Conservation (phyloP, 108 stramenopile species). For the Phaeodactylum tricornutum region DNA sequence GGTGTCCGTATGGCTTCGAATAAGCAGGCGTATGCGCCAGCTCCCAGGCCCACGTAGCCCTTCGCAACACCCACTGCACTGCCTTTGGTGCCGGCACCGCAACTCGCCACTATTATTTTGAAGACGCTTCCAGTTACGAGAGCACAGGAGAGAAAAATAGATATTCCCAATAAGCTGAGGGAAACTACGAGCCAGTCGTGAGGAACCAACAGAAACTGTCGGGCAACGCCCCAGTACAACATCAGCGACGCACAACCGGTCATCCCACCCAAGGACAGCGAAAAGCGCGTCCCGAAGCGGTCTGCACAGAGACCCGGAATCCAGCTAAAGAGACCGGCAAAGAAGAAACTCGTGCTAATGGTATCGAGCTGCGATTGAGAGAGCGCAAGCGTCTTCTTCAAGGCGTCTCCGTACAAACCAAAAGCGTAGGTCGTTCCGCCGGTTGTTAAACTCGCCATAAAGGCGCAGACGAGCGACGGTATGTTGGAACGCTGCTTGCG, state of each 20-base stretch:
- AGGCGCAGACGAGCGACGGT: conserved; percentile 43
- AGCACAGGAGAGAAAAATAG: conserved; percentile 57
- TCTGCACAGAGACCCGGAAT: conserved; percentile 65
- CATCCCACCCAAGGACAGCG: conserved; percentile 46
- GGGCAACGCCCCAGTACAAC: conserved; percentile 56
- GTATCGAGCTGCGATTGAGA: conserved; percentile 69
- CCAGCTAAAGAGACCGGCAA: conserved; percentile 66
- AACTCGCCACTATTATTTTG: conserved; percentile 59
- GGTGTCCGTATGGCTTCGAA: conserved; percentile 43
- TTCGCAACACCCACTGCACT: conserved; percentile 78
- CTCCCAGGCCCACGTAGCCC: conserved; percentile 77
- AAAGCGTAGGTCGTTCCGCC: conserved; percentile 82
- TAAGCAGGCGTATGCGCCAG: conserved; percentile 28
- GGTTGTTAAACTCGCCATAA: conserved; percentile 62
- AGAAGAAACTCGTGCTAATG: conserved; percentile 55
- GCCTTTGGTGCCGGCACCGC: conserved; percentile 62
- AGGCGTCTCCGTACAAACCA: conserved; percentile 62
- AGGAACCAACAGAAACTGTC: conserved; percentile 11
- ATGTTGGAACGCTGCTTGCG: too few species aligned
- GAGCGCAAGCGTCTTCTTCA: conserved; percentile 57
- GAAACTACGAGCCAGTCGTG: conserved; percentile 23
- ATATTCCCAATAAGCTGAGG: conserved; percentile 39
- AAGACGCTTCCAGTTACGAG: conserved; percentile 73
- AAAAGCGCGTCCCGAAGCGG: conserved; percentile 39
- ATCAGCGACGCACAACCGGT: conserved; percentile 28